A percentile compares a stretch with the other conserved stretches of the same genome.
phyloP scores from a whole-genome alignment of 805 yeast genomes.

The Metschnikowia vanudenii region DNA sequence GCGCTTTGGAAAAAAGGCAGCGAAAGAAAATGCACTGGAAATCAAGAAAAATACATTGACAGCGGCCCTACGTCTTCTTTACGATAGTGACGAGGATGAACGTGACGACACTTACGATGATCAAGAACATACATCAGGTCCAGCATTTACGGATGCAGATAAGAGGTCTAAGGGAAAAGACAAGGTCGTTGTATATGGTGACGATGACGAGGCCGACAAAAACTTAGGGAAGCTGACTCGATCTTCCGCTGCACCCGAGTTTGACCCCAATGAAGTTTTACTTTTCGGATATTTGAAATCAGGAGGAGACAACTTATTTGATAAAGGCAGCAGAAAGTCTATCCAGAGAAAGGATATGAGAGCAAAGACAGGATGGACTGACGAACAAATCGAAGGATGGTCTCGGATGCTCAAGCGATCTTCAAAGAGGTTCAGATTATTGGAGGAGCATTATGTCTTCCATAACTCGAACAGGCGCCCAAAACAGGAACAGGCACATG shows the following conservation, averaged over 20 bases:
- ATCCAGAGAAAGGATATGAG: constrained; percentile 51
- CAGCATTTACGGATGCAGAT: constrained; percentile 12
- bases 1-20: constrained; percentile 7
- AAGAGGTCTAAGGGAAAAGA: constrained; percentile 11
- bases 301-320: constrained; percentile 43
- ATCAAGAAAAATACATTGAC: constrained; percentile 56
- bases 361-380: constrained; percentile 64
- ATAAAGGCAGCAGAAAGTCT: constrained; percentile 49
- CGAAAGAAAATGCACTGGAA: constrained; percentile 24
- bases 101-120: constrained; percentile 76
- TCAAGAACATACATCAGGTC: constrained; percentile 42
- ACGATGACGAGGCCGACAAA: constrained; percentile 18
- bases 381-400: constrained; percentile 96
- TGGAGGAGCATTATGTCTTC: constrained; percentile 56
- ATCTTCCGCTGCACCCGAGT: constrained; percentile 12
- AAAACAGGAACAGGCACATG: not conserved
- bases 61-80: constrained; percentile 60
- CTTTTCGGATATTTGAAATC: constrained; percentile 56
- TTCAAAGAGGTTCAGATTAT: constrained; percentile 56
- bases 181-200: constrained; percentile 29
- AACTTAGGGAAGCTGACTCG: constrained; percentile 18
- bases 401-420: constrained; percentile 67
- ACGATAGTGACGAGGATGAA: constrained; percentile 80
- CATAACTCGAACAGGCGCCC: constrained; percentile 12
- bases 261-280: constrained; percentile 50